Percentiles rank a stretch among this genome's conserved stretches.
Conservation (phyloP, 305 asterid genomes). For the Fraxinus nigra region DNA sequence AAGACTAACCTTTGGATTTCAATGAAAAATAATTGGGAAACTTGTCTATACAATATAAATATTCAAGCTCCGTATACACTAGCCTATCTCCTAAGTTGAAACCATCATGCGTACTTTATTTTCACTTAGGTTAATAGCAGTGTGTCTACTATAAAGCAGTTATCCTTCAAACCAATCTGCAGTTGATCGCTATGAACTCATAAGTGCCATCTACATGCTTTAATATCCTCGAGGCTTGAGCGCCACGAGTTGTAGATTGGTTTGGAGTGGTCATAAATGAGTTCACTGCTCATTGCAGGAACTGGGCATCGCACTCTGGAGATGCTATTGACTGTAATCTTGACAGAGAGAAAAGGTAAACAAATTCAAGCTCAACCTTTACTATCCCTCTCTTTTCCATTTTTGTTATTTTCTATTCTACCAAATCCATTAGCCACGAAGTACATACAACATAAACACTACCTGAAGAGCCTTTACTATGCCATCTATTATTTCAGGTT, state of each 20-base stretch:
- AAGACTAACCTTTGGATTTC: not conserved
- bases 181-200: not conserved
- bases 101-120: not conserved
- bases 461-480: constrained; percentile 85
- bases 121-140: not conserved
- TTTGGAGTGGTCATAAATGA: not conserved
- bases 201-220: not conserved
- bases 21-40: not conserved
- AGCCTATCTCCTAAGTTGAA: not conserved
- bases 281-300: not conserved
- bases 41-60: not conserved
- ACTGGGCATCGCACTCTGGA: not conserved
- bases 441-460: not conserved
- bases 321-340: not conserved
- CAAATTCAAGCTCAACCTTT: not conserved
- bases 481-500: constrained; percentile 92
- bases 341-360: not conserved
- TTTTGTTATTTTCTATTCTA: not conserved
- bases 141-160: not conserved
- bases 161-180: not conserved
- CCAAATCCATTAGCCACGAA: not conserved
- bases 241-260: not conserved
- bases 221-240: not conserved
- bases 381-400: not conserved
- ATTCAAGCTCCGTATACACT: not conserved